phyloP scores from a whole-genome alignment of 78 protist species.

The Protostelium mycophagum region DNA sequence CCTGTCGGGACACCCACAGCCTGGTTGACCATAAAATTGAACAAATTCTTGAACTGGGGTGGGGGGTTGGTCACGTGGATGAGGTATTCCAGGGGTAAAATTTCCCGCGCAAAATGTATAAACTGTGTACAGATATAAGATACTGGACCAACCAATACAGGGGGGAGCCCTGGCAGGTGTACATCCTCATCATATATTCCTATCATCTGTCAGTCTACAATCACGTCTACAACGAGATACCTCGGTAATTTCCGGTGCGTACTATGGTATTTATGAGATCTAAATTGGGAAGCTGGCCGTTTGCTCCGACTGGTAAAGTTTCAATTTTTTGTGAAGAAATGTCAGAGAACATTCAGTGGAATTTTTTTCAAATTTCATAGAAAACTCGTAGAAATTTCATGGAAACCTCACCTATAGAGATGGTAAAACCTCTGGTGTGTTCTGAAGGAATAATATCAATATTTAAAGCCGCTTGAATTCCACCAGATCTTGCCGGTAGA shows the following conservation, averaged over 20 bases:
- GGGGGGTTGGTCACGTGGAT: background rate
- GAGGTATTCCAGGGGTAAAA: background rate
- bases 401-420: conserved; percentile 3
- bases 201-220: too few relatives aligned
- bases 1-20: conserved; percentile 66
- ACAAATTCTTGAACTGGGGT: background rate
- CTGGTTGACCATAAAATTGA: conserved; percentile 46
- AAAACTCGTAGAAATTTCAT: background rate
- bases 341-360: background rate
- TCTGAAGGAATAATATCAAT: conserved; percentile 14
- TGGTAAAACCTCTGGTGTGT: background rate
- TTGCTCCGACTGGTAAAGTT: conserved; percentile 23
- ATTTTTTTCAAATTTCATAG: background rate
- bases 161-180: background rate
- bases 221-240: too few relatives aligned
- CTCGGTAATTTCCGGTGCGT: background rate
- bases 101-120: background rate
- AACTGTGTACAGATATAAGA: background rate
- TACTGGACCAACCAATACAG: background rate
- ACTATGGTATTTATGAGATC: conserved; percentile 52
- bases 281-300: conserved; percentile 66
- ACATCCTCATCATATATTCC: background rate
- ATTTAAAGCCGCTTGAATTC: conserved; percentile 49
- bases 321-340: background rate
- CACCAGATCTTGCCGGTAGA: conserved; percentile 43